A percentile compares a stretch with the other conserved stretches of the same genome.
Conservation (phyloP, 2,329 filamentous ascomycete genomes). For the Penicillium digitatum region DNA sequence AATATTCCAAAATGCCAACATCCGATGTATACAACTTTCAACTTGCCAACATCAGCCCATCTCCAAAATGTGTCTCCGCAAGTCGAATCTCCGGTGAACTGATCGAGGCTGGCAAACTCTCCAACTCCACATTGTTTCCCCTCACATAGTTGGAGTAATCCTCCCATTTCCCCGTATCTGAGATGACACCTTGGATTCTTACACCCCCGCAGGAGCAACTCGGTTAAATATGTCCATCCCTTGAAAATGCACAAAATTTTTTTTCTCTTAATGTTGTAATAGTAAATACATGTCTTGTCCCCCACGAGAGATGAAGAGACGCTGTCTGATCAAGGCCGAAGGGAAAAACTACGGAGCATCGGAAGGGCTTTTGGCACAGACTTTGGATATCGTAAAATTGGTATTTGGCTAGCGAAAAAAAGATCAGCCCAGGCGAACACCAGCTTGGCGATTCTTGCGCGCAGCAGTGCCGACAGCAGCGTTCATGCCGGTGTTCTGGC, state of each 20-base stretch:
- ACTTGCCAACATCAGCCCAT: constrained; percentile 1
- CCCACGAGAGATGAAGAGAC: neutral
- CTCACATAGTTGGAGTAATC: constrained; percentile 32
- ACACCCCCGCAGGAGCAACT: neutral
- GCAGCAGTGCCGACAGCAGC: constrained; percentile 55
- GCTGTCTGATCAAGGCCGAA: neutral
- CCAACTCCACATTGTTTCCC: constrained; percentile 21
- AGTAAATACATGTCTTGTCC: neutral
- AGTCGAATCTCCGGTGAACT: constrained; percentile 21
- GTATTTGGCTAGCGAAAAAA: constrained; percentile 14
- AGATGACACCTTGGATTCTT: neutral
- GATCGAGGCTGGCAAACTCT: constrained; percentile 8
- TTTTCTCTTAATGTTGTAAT: neutral
- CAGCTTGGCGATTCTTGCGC: constrained; percentile 59
- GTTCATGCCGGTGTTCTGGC: constrained; percentile 55
- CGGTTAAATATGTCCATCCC: constrained; percentile 12
- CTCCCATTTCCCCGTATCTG: neutral
- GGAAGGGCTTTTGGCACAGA: neutral
- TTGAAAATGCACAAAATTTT: neutral
- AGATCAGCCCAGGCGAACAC: constrained; percentile 55
- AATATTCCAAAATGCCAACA: neutral
- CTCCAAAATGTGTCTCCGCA: constrained; percentile 11
- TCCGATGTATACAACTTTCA: neutral
- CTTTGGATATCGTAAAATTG: constrained; percentile 4
- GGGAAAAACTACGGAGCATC: neutral